phyloP scores from a whole-genome alignment of 2,329 filamentous ascomycete genomes.

The Aspergillus bombycis region DNA sequence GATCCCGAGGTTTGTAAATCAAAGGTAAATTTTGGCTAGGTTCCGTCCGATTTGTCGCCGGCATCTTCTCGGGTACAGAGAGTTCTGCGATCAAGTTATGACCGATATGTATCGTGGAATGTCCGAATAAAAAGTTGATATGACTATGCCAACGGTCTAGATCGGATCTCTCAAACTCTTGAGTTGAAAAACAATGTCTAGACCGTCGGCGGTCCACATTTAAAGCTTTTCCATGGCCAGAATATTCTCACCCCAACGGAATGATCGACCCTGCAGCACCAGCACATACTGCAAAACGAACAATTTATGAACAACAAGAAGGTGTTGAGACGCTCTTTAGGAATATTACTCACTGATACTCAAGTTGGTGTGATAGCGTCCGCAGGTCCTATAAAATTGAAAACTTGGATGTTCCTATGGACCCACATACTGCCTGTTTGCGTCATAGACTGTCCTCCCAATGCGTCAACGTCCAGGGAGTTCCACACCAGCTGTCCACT shows the following conservation, averaged over 20 bases:
- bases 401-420: not conserved
- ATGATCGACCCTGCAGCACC: not conserved
- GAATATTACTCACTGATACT: accelerated
- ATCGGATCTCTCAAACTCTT: not conserved
- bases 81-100: not conserved
- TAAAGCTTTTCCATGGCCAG: not conserved
- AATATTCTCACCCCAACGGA: not conserved
- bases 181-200: not conserved
- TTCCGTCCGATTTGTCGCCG: not conserved
- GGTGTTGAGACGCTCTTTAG: not conserved
- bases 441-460: not conserved
- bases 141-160: not conserved
- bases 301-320: not conserved
- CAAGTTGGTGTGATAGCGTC: not conserved
- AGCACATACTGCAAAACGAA: not conserved
- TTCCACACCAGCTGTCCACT: not conserved
- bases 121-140: not conserved
- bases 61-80: not conserved
- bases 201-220: not conserved
- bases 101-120: not conserved
- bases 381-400: not conserved
- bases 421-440: not conserved
- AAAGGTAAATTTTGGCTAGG: too few species aligned
- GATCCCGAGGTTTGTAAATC: not conserved
- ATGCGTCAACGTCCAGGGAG: not conserved